These are phyloP conservation scores for Oryza longistaminata DNA, from an alignment of 176 grass and related monocot genomes.

Conservation along the genomic window DNA sequence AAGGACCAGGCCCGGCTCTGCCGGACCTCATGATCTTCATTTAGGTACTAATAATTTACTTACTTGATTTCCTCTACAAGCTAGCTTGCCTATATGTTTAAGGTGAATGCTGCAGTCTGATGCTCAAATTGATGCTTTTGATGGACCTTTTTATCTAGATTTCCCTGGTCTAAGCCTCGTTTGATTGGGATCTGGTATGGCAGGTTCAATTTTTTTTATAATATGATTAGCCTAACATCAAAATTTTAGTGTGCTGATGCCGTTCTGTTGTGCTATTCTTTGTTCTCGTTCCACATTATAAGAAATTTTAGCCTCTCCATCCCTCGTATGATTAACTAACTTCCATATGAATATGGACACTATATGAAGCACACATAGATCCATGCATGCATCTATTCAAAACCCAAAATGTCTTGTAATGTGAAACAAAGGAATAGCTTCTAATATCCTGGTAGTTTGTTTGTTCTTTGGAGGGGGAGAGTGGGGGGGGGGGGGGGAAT, in stretches of 20 bases:
- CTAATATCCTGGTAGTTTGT: too few species aligned
- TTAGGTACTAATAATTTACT: constrained; percentile 6
- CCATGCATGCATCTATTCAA: too few species aligned
- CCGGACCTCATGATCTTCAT: constrained; percentile 54
- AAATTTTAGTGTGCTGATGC: background rate
- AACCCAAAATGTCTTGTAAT: too few species aligned
- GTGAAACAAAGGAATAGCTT: too few species aligned
- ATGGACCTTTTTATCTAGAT: background rate
- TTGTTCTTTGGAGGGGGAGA: too few species aligned
- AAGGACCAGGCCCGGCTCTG: constrained; percentile 58
- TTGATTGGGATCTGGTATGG: background rate
- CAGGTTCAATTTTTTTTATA: background rate
- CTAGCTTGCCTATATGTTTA: background rate
- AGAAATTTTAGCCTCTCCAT: too few species aligned
- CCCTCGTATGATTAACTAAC: too few species aligned
- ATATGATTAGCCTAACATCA: background rate
- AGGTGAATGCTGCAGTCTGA: background rate
- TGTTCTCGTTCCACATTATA: too few species aligned
- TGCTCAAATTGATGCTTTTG: background rate
- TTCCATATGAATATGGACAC: too few species aligned
- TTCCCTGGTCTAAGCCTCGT: background rate
- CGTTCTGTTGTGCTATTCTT: background rate
- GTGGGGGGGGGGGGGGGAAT: too few species aligned
- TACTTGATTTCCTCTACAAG: too few species aligned
- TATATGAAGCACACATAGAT: too few species aligned